Conservation (phyloP, 495 filamentous ascomycete species). For the Alectoria sarmentosa region DNA sequence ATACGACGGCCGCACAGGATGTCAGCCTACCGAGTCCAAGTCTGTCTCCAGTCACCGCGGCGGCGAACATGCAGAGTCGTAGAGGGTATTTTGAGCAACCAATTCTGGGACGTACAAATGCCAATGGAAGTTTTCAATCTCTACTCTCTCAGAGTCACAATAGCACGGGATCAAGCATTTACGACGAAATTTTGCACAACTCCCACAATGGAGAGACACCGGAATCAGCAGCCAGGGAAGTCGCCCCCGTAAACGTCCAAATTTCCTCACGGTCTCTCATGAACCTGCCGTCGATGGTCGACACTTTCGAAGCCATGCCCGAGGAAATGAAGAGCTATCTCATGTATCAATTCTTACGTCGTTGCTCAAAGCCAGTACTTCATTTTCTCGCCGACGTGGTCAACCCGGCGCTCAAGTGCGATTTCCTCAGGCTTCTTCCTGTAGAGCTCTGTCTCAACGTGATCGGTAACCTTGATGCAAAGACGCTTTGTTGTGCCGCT, state of each 20-base stretch:
- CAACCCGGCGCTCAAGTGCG: constrained; percentile 93
- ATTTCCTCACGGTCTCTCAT: constrained; percentile 43
- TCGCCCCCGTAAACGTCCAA: constrained; percentile 2
- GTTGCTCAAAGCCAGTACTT: constrained; percentile 83
- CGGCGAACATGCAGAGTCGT: constrained; percentile 53
- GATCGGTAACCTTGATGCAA: constrained; percentile 75
- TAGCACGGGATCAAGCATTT: constrained; percentile 3
- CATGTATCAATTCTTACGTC: constrained; percentile 88
- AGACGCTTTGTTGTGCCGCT: constrained; percentile 83
- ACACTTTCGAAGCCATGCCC: constrained; percentile 86
- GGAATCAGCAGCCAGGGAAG: background rate
- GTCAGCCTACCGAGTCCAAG: constrained; percentile 92
- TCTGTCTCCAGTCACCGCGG: constrained; percentile 82
- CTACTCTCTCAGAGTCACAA: constrained; percentile 11
- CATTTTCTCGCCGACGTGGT: constrained; percentile 89
- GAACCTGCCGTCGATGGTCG: constrained; percentile 77
- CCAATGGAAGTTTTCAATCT: constrained; percentile 9
- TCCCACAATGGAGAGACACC: background rate
- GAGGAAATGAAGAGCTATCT: constrained; percentile 83
- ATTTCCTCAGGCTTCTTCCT: constrained; percentile 79
- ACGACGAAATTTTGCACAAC: constrained; percentile 10
- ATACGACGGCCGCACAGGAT: constrained; percentile 68
- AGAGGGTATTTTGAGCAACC: constrained; percentile 23
- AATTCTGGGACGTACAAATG: constrained; percentile 1
- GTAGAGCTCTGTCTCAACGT: constrained; percentile 82